These are phyloP conservation scores for Neurospora sp. DNA, from an alignment of 495 filamentous ascomycete species.

Conservation along the genomic window DNA sequence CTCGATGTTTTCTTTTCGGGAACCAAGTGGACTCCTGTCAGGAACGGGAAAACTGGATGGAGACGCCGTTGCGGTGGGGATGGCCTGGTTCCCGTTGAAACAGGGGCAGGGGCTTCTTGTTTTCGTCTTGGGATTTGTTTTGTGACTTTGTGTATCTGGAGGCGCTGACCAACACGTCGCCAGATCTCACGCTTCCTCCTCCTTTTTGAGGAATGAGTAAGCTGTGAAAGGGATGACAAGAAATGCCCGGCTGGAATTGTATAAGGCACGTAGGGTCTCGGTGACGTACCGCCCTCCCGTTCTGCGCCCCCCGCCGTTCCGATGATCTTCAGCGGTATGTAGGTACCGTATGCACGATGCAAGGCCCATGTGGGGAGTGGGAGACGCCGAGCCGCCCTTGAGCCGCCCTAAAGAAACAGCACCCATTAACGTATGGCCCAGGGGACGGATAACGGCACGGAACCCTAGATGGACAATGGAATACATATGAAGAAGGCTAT, in stretches of 20 bases:
- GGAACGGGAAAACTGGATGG: neutral
- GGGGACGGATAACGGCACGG: neutral
- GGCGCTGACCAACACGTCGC: neutral
- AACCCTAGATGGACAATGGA: neutral
- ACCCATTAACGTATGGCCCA: neutral
- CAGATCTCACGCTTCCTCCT: neutral
- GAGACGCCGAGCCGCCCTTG: neutral
- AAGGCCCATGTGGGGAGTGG: neutral
- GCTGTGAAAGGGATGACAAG: neutral
- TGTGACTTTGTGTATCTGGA: neutral
- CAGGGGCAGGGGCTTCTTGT: neutral
- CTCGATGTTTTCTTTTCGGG: neutral
- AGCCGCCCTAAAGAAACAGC: neutral
- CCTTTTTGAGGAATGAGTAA: neutral
- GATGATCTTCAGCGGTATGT: neutral
- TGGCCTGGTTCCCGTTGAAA: neutral
- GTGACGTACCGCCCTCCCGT: neutral
- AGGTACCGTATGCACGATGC: neutral
- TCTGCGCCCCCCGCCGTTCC: neutral
- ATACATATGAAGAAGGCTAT: neutral
- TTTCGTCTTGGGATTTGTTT: neutral
- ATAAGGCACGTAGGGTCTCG: neutral
- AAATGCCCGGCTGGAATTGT: neutral
- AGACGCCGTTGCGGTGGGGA: neutral
- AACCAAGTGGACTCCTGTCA: neutral